Base-by-base conservation (phyloP, 345 rosid genomes). In the Eucalyptus sideroxylon region DNA sequence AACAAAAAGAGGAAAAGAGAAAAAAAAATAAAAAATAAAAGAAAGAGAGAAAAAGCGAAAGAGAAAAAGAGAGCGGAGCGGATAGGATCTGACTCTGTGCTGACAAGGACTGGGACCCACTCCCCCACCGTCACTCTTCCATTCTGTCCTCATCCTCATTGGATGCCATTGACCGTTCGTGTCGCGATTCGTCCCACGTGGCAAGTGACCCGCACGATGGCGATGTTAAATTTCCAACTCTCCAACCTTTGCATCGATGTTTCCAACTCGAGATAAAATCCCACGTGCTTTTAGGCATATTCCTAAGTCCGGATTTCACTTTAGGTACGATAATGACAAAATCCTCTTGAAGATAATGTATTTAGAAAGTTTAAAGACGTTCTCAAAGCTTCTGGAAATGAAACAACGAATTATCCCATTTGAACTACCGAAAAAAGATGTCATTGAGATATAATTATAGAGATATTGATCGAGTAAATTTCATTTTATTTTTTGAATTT, bases 41-140 rank as follows among this genome's bases (percentile, higher is more conserved):
- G 9, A 7, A 12, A 15, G 37, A 87, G 24, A 56, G 7, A 37
- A 40, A 87, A 17, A 53, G 44, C 7, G 8, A 37, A 8, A 19
- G 45, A 13, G 27, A 45, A 67, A 19, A 17, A 56, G 65, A 7
- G 50, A 4, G 19, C 8, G 7, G 19, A 91, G 89, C 40, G 81
- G 31, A 27, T 60, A 89, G 90, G 91, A 88, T 91, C 88, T 23
- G 90, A 89, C 24, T 31, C 17, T 0, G 17, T 40, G 91, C 92
- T 92, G 93, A 92, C 87, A 26, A 50, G 88, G 91, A 23, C 8
- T 27, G 72, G 91, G 92, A 19, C 92, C 92, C 90, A 83, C 16
- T 77, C 77, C 77, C 56, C 59, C 59, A 51, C 4, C 55, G 21
- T 51, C 55, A 8, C 55, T 0, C 55, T 51, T 17, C 55, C 21